Base-by-base conservation (phyloP, 805 yeast genomes). In the Candida morakotiae region DNA sequence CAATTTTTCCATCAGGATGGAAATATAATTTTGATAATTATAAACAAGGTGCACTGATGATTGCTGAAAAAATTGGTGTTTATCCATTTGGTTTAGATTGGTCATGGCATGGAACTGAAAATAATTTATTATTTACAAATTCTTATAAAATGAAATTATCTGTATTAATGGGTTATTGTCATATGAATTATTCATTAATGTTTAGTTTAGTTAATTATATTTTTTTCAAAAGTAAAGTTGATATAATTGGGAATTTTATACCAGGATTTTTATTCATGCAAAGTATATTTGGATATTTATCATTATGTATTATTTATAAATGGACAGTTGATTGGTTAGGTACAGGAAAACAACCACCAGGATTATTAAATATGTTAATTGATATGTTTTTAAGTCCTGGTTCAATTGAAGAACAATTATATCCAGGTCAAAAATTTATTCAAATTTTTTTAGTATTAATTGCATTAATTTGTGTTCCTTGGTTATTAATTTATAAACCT, bases 21-120 rank as follows among this genome's bases (percentile, higher is more conserved):
- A 61, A 67, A 45, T 82, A 84, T 83, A 77, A 77, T 33, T 66
- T 59, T 37, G 94, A 95, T 18, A 72, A 69, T 30, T 69, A 69
- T 23, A 71, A 74, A 49, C 69, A 69, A 9, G 87, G 91, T 8
- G 42, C 55, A 2, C 47, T 67, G 3, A 55, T 81, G 23, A 54
- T 57, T 24, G 87, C 79, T 4, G 56, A 57, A 7, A 65, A 62
- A 40, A 59, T 63, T 7, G 80, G 79, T 19, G 71, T 71, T 8
- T 82, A 82, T 48, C 64, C 77, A 19, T 59, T 80, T 39, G 89
- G 89, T 40, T 56, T 82, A 34, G 89, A 83, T 60, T 75, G 78
- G 58, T 78, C 75, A 11, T 83, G 89, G 89, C 89, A 83, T 53
- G 87, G 87, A n/a, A 63, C 87, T 22, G 89, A 83, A 42, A 83